A percentile compares a stretch with the other conserved stretches of the same genome.
Conservation (phyloP, 2,329 filamentous ascomycete species). For the Alternaria burnsii region DNA sequence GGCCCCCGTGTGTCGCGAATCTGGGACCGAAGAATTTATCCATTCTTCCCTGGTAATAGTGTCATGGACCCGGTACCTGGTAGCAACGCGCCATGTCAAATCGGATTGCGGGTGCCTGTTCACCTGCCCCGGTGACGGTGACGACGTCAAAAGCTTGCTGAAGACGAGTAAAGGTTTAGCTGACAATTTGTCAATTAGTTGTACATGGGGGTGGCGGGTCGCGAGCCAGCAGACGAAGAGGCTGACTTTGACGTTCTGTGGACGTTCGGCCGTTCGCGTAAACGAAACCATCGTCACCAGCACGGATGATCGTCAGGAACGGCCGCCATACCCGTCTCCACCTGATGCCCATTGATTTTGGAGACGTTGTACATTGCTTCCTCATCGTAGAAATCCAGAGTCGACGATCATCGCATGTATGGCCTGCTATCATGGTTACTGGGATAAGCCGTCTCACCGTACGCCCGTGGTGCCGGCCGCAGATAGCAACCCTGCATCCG, state of each 20-base stretch:
- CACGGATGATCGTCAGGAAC: conserved; percentile 13
- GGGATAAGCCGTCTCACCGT: neutral
- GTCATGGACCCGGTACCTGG: conserved; percentile 8
- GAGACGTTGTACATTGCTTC: neutral
- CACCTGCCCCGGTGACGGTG: neutral
- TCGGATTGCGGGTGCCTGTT: neutral
- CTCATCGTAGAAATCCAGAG: neutral
- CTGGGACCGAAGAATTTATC: conserved; percentile 12
- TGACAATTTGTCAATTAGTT: conserved; percentile 2
- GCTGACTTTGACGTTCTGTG: neutral
- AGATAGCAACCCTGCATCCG: conserved; percentile 12
- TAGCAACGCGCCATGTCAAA: conserved; percentile 5
- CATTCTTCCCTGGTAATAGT: conserved; percentile 3
- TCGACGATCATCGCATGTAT: neutral
- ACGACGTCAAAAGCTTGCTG: neutral
- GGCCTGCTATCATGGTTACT: neutral
- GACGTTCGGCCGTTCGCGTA: conserved; percentile 7
- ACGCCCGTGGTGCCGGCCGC: neutral
- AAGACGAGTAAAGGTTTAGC: neutral
- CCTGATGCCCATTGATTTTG: neutral
- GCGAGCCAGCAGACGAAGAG: neutral
- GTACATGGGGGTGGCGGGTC: conserved; percentile 1
- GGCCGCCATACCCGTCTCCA: conserved; percentile 8
- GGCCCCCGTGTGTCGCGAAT: conserved; percentile 13
- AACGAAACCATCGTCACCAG: neutral